Conservation (phyloP, 2,329 filamentous ascomycete genomes). For the Scolecobasidium constrictum region DNA sequence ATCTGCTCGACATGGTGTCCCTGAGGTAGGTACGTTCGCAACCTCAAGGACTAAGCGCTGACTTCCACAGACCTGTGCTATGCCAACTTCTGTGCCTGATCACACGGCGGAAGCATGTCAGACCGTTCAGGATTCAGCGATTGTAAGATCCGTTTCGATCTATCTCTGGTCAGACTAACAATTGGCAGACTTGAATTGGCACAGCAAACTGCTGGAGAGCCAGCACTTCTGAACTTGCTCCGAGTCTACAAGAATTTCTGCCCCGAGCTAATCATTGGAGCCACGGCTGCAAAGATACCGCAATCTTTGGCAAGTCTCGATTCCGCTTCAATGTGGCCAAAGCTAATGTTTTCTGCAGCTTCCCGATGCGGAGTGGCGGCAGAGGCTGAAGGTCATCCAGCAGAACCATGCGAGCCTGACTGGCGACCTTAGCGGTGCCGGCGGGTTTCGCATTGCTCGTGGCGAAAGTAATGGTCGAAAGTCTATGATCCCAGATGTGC, state of each 20-base stretch:
- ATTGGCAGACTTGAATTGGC: constrained; percentile 35
- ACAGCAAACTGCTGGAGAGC: constrained; percentile 50
- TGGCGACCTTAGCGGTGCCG: constrained; percentile 34
- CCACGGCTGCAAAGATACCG: constrained; percentile 38
- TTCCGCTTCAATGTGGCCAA: neutral
- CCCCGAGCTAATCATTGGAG: constrained; percentile 74
- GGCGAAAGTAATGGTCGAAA: constrained; percentile 38
- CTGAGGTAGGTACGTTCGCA: constrained; percentile 42
- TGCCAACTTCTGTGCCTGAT: constrained; percentile 72
- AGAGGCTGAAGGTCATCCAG: constrained; percentile 57
- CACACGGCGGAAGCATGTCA: constrained; percentile 72
- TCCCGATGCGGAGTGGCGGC: constrained; percentile 66
- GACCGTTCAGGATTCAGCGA: constrained; percentile 70
- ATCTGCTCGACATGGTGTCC: constrained; percentile 68
- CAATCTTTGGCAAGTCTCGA: constrained; percentile 24
- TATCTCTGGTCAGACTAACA: neutral
- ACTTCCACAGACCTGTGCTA: constrained; percentile 31
- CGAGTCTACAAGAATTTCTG: constrained; percentile 87
- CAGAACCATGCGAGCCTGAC: constrained; percentile 24
- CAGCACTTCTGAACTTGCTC: constrained; percentile 60
- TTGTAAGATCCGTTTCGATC: constrained; percentile 29
- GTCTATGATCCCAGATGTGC: constrained; percentile 51
- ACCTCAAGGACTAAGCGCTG: neutral
- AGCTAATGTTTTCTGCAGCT: constrained; percentile 34
- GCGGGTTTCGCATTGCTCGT: constrained; percentile 53